Evolutionary conservation across 2,329 filamentous ascomycete genomes (phyloP).

Genomic region (Fusarium verticillioides): DNA sequence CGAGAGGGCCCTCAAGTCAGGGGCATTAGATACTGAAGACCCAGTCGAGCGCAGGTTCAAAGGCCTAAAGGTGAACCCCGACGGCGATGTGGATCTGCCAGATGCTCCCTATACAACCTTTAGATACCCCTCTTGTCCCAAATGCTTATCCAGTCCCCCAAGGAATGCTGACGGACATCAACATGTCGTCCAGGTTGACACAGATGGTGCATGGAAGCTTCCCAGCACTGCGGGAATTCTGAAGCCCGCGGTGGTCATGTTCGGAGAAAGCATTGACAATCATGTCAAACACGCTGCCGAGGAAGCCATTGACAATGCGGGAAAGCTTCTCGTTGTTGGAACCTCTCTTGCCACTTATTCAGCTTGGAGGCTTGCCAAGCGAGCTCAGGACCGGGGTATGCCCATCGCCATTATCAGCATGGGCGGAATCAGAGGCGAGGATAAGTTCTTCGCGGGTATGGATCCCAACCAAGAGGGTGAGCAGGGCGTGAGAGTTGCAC

Average conservation of each 20-base stretch:
- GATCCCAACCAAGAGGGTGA: conserved; percentile 62
- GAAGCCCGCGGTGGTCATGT: conserved; percentile 96
- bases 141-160: conserved; percentile 75
- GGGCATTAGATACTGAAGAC: conserved; percentile 82
- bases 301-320: conserved; percentile 79
- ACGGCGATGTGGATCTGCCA: conserved; percentile 92
- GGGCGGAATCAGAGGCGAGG: conserved; percentile 83
- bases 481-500: conserved; percentile 66
- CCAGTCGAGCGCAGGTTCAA: conserved; percentile 72
- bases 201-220: conserved; percentile 80
- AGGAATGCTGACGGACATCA: conserved; percentile 63
- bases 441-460: conserved; percentile 72
- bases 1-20: conserved; percentile 74
- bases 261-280: conserved; percentile 84
- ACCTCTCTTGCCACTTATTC: conserved; percentile 96
- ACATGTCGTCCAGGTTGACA: conserved; percentile 74
- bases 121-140: conserved; percentile 88
- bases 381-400: conserved; percentile 84
- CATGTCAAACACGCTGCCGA: conserved; percentile 81
- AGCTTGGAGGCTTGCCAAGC: conserved; percentile 88
- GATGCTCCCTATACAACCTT: conserved; percentile 90
- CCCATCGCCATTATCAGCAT: conserved; percentile 90
- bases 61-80: conserved; percentile 87
- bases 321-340: conserved; percentile 81
- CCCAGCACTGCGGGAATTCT: conserved; percentile 79